Base-by-base conservation (phyloP, 345 rosid genomes). In the Arabis hirsuta region DNA sequence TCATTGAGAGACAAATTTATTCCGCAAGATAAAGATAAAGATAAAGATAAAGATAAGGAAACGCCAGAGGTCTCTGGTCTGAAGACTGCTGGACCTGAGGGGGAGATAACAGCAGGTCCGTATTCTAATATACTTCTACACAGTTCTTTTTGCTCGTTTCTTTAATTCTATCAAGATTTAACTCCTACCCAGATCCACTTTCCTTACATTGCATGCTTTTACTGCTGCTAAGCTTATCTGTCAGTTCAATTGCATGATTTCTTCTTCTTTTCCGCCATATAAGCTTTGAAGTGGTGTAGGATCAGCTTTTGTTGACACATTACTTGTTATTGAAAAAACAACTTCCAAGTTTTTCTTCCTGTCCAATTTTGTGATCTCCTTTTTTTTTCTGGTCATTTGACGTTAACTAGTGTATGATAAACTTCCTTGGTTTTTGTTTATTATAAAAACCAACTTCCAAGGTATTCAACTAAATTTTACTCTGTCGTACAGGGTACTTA, bases 51-150 rank as follows among this genome's bases (percentile, higher is more conserved):
- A 79, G 96, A 87, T 26, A 87, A 85, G 79, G 96, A 90, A 42
- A 74, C 73, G 3, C 87, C 71, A 27, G 93, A 86, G 77, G 88
- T 80, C 34, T 67, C 97, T 39, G 84, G 77, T 70, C 78, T 94
- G 71, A 94, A 94, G 80, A 88, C 84, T 77, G 96, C 89, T 7
- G 96, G 96, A 31, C 78, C 92, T 29, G 96, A 82, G 29, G 89
- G 89, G 36, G 93, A 90, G 79, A 87, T 90, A 84, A 87, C 97
- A 11, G 98, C 98, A 85, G 97, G 98, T 90, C 41, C 71, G 80
- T 68, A 10, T 42, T 53, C 41, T 59, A 36, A 29, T 20, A 66
- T 32, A 4, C 31, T 7, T 53, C 42, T n/a, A 14, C 53, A 24
- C 10, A 22, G 26, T 6, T 46, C 2, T 2, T 53, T 68, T 29